Percentiles rank a stretch among this genome's conserved stretches.
phyloP scores from a whole-genome alignment of 352 stramenopile species.

The Saprolegnia parasitica region DNA sequence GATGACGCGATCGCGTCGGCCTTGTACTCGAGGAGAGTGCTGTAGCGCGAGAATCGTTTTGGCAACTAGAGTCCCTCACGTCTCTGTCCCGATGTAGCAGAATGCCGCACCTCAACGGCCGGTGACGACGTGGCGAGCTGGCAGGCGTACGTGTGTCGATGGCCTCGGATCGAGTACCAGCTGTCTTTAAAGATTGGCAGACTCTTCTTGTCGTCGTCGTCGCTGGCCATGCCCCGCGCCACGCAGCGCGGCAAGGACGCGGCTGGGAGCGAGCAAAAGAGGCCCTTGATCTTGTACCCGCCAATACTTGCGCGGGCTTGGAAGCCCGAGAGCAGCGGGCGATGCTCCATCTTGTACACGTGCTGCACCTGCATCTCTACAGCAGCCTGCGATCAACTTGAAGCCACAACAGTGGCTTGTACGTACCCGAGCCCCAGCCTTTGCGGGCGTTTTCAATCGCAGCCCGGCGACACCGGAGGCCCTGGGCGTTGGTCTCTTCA shows the following conservation, averaged over 20 bases:
- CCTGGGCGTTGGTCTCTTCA: background rate
- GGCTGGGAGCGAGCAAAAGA: background rate
- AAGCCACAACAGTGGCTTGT: background rate
- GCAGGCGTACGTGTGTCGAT: background rate
- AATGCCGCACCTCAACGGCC: background rate
- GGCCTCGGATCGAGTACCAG: slow-evolving; percentile 15
- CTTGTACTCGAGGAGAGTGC: slow-evolving; percentile 6
- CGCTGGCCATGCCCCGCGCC: background rate
- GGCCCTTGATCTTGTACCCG: slow-evolving; percentile 1
- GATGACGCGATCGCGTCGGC: background rate
- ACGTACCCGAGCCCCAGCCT: background rate
- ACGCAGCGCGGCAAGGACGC: background rate
- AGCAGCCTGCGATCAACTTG: too few relatives aligned
- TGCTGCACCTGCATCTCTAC: slow-evolving; percentile 10
- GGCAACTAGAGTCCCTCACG: background rate
- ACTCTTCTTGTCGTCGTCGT: background rate
- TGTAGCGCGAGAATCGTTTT: slow-evolving; percentile 2
- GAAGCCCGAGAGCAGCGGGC: background rate
- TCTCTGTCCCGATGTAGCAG: background rate
- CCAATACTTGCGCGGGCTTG: background rate
- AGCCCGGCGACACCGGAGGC: slow-evolving; percentile 18
- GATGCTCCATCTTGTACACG: slow-evolving; percentile 19
- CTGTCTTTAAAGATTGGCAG: background rate
- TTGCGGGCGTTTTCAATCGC: slow-evolving; percentile 20
- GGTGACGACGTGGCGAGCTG: background rate